phyloP scores from a whole-genome alignment of 371 early-diverging fungal species.

The Mortierella sp. region DNA sequence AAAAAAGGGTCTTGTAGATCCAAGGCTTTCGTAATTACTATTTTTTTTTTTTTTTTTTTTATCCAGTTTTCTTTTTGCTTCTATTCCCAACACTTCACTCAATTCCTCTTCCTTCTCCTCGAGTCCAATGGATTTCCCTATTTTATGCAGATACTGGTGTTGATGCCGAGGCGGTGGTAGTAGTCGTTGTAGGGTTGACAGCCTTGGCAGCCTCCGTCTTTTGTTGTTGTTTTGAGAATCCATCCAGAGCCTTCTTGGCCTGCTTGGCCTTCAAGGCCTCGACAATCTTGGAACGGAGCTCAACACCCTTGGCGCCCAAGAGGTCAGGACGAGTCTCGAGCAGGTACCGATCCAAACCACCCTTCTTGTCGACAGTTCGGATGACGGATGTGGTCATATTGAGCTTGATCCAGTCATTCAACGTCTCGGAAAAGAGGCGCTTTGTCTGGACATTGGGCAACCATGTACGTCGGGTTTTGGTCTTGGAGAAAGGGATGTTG shows the following conservation, averaged over 20 bases:
- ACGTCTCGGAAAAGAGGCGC: slow-evolving; percentile 73
- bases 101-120: too few species aligned
- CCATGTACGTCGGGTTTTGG: slow-evolving; percentile 86
- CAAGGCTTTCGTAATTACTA: too few species aligned
- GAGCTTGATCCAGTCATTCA: slow-evolving; percentile 66
- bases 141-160: neutral
- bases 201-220: slow-evolving; percentile 17
- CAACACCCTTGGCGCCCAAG: slow-evolving; percentile 43
- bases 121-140: too few species aligned
- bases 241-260: slow-evolving; percentile 28
- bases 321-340: slow-evolving; percentile 65
- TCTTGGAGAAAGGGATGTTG: slow-evolving; percentile 81
- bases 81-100: too few species aligned
- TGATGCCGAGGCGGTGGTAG: slow-evolving; percentile 14
- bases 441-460: slow-evolving; percentile 83
- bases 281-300: slow-evolving; percentile 35
- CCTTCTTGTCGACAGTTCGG: slow-evolving; percentile 88
- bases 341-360: slow-evolving; percentile 84
- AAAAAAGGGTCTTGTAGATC: too few species aligned
- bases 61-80: too few species aligned
- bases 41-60: too few species aligned
- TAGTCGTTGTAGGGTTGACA: slow-evolving; percentile 2
- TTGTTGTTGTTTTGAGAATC: slow-evolving; percentile 6
- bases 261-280: slow-evolving; percentile 43
- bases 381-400: slow-evolving; percentile 78